Conservation (phyloP, 352 stramenopile genomes). For the Phytopythium cucurbitacearum region DNA sequence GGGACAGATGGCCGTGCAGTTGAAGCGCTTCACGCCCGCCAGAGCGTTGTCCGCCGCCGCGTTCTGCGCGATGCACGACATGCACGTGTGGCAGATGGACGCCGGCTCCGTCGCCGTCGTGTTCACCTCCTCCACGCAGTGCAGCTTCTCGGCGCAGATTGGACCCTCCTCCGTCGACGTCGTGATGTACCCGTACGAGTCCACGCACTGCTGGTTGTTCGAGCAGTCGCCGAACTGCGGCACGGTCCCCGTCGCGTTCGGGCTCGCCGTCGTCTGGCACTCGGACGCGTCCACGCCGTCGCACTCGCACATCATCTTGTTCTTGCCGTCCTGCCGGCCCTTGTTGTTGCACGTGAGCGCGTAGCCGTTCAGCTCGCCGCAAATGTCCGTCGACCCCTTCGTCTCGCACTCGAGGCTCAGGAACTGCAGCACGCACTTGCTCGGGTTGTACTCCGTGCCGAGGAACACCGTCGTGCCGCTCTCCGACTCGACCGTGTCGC, state of each 20-base stretch:
- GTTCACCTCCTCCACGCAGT: slow-evolving; percentile 71
- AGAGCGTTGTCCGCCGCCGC: slow-evolving; percentile 49
- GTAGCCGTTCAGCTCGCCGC: slow-evolving; percentile 66
- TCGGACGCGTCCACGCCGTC: slow-evolving; percentile 22
- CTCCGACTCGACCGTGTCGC: slow-evolving; percentile 46
- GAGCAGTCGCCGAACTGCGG: slow-evolving; percentile 71
- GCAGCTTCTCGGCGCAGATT: slow-evolving; percentile 65
- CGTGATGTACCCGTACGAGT: slow-evolving; percentile 64
- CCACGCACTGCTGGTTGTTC: slow-evolving; percentile 33
- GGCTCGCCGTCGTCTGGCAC: slow-evolving; percentile 49
- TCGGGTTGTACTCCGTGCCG: slow-evolving; percentile 65
- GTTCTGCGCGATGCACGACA: slow-evolving; percentile 77
- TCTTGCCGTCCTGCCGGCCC: slow-evolving; percentile 51
- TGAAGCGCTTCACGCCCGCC: slow-evolving; percentile 55
- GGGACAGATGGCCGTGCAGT: slow-evolving; percentile 72
- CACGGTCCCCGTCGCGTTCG: slow-evolving; percentile 30
- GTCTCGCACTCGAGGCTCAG: slow-evolving; percentile 46
- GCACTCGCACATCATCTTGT: slow-evolving; percentile 71
- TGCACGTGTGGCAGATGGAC: slow-evolving; percentile 78
- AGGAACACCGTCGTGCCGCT: slow-evolving; percentile 49
- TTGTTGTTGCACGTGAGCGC: slow-evolving; percentile 58
- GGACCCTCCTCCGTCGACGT: slow-evolving; percentile 38
- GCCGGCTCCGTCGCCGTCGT: slow-evolving; percentile 50
- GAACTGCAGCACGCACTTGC: slow-evolving; percentile 68
- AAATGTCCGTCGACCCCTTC: slow-evolving; percentile 20